These are phyloP conservation scores for Solidago caesia DNA, from an alignment of 129 eudicot species.

Conservation along the genomic window DNA sequence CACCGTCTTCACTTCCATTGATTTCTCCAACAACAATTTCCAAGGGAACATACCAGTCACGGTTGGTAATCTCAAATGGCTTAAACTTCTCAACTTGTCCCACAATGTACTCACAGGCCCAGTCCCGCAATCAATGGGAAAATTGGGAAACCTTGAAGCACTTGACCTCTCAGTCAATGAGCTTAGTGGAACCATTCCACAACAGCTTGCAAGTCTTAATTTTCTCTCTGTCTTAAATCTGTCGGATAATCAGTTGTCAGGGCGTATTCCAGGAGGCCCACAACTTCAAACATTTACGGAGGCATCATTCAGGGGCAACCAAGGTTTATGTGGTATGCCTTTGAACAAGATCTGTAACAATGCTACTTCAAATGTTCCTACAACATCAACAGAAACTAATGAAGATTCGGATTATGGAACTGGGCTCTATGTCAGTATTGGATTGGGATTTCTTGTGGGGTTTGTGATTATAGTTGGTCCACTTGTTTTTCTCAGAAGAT, in stretches of 20 bases:
- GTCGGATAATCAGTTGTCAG: not conserved
- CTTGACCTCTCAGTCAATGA: not conserved
- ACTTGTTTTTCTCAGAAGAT: not conserved
- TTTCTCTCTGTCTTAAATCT: not conserved
- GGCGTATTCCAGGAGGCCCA: slow-evolving; percentile 1
- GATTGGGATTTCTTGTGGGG: not conserved
- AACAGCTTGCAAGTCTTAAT: not conserved
- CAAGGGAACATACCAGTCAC: slow-evolving; percentile 35
- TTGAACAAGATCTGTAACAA: not conserved
- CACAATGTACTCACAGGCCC: slow-evolving; percentile 31
- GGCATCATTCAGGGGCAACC: slow-evolving; percentile 1
- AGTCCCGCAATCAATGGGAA: slow-evolving; percentile 24
- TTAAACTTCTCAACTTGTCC: slow-evolving; percentile 37
- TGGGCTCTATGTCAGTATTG: not conserved
- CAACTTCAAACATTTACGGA: not conserved
- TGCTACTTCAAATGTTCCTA: not conserved
- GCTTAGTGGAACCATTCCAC: not conserved
- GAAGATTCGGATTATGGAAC: not conserved
- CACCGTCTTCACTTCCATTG: slow-evolving; percentile 35
- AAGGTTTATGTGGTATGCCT: not conserved
- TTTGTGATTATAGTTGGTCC: not conserved
- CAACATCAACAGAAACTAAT: not conserved
- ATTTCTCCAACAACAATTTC: slow-evolving; percentile 37
- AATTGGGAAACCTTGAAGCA: not conserved
- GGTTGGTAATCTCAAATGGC: slow-evolving; percentile 27